These are phyloP conservation scores for Actinomucor elegans DNA, from an alignment of 371 early-diverging fungal species.

Conservation along the genomic window DNA sequence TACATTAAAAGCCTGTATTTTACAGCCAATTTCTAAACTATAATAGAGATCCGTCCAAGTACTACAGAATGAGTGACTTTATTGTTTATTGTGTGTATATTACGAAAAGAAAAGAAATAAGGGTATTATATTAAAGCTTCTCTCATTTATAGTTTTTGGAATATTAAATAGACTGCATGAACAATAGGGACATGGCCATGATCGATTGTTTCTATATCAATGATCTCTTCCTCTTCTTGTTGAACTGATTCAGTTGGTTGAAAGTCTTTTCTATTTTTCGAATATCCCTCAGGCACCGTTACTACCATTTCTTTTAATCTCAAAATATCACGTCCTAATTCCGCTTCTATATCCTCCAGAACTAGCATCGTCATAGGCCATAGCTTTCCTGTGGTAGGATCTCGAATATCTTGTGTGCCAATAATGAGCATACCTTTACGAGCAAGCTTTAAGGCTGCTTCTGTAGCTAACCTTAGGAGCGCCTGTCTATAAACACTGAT, in stretches of 20 bases:
- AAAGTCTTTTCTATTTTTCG: constrained; percentile 56
- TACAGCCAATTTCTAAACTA: too few relatives aligned
- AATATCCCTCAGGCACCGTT: constrained; percentile 81
- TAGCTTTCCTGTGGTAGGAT: constrained; percentile 51
- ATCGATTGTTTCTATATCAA: constrained; percentile 32
- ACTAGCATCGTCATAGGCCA: constrained; percentile 79
- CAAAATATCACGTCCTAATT: constrained; percentile 52
- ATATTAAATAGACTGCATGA: constrained; percentile 49
- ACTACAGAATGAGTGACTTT: too few relatives aligned
- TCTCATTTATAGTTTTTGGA: constrained; percentile 24
- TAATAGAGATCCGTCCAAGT: too few relatives aligned
- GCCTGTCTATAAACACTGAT: constrained; percentile 61
- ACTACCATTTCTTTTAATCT: constrained; percentile 81
- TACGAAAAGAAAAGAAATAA: too few relatives aligned
- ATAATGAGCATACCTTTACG: constrained; percentile 68
- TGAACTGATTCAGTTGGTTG: constrained; percentile 7
- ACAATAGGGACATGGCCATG: constrained; percentile 46
- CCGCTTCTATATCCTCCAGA: constrained; percentile 70
- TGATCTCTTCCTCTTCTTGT: constrained; percentile 26
- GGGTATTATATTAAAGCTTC: background rate
- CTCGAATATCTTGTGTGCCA: constrained; percentile 75
- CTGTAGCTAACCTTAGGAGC: constrained; percentile 57
- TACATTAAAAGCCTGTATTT: too few relatives aligned
- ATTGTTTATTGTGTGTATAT: too few relatives aligned
- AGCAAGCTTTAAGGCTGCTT: constrained; percentile 55